Evolutionary conservation across 495 filamentous ascomycete genomes (phyloP).

Genomic region (Entonaema liquescens): DNA sequence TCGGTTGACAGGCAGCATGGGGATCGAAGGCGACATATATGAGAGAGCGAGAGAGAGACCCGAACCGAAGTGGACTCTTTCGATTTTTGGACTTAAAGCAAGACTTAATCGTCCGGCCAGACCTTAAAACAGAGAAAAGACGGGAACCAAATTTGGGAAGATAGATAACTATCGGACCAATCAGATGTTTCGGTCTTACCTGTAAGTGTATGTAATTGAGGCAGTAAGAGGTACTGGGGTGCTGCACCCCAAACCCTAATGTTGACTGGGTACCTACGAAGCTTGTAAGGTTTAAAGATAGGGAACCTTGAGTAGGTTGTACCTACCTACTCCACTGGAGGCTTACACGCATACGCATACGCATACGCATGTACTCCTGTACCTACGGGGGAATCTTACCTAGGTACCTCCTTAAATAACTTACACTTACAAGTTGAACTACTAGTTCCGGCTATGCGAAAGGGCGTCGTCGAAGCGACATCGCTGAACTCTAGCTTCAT

Average conservation of each 20-base stretch:
- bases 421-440: not conserved
- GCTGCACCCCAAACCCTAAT: slow-evolving; percentile 29
- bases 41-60: not conserved
- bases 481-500: not conserved
- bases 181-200: slow-evolving; percentile 30
- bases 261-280: slow-evolving; percentile 24
- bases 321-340: slow-evolving; percentile 2
- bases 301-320: not conserved
- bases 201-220: slow-evolving; percentile 37
- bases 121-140: slow-evolving; percentile 20
- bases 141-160: slow-evolving; percentile 32
- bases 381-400: not conserved
- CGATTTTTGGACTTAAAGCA: slow-evolving; percentile 9
- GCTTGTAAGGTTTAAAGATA: not conserved
- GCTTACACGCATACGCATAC: not conserved
- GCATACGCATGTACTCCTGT: not conserved
- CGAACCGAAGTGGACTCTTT: slow-evolving; percentile 11
- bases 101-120: slow-evolving; percentile 10
- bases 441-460: not conserved
- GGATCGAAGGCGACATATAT: slow-evolving; percentile 28
- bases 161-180: slow-evolving; percentile 36
- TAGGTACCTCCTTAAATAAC: not conserved
- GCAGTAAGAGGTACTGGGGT: slow-evolving; percentile 13
- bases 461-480: not conserved
- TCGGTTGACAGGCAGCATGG: not conserved